Evolutionary conservation across 257 asterid genomes (phyloP), one percentile per base, ranked within the genome.

Genomic region (Cruciata laevipes): DNA sequence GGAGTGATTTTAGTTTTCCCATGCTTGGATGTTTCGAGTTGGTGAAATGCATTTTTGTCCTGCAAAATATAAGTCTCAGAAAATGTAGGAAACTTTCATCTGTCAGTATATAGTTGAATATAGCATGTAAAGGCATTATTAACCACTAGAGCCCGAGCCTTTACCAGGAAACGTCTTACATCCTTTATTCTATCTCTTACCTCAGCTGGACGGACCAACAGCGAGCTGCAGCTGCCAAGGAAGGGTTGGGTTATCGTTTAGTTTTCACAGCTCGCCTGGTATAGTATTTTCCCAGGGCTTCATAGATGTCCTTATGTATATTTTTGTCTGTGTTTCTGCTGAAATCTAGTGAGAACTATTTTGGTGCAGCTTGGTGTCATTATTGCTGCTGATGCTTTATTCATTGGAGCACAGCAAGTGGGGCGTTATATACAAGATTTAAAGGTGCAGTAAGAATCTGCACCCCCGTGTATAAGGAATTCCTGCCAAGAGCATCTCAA

Each of bases 181-280:
- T 52, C 30, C 69, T n/a, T 53, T 53, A 6, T 53, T 7, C 27
- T 66, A 53, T 68, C 38, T 65, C 35, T 37, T 61, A 25, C 81
- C 69, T 72, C 76, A 92, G 98, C 44, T 92, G 97, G 98, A 92
- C 98, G 0, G 98, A 92, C 75, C 97, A 86, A 72, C 98, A 92
- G 77, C 83, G 98, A 81, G 94, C 85, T 68, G 88, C 83, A 72
- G 93, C 95, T 71, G 97, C 91, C 75, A 92, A 86, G 77, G 97
- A 89, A 69, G 97, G 98, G 62, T 92, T 89, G 96, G 93, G 86
- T 65, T 92, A 87, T 83, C 80, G 96, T 56, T 71, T 85, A 57
- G 83, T 82, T 65, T 92, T 86, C 83, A 77, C 97, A 33, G 97
- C 90, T 23, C 98, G 98, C 76, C 66, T 89, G 97, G 98, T 92